Conservation (phyloP, 306 rosid species). For the Heteromeles arbutifolia region DNA sequence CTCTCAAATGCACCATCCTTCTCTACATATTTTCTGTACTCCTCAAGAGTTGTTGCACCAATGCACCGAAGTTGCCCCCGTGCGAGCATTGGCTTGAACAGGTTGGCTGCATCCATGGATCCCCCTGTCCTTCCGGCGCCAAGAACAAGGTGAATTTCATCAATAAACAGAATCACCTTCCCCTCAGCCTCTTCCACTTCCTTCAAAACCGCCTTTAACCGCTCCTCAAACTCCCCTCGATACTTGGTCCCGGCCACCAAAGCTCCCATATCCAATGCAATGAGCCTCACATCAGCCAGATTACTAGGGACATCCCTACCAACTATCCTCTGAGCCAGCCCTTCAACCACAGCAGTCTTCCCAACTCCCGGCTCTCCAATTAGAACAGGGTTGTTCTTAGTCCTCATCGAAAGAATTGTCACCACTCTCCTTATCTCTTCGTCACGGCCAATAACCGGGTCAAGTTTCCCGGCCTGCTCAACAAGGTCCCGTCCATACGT, state of each 20-base stretch:
- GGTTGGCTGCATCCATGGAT: constrained; percentile 95
- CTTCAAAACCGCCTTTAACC: constrained; percentile 76
- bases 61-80: constrained; percentile 89
- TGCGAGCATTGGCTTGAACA: constrained; percentile 94
- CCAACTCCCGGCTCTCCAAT: constrained; percentile 99
- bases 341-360: constrained; percentile 91
- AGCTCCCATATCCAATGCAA: constrained; percentile 95
- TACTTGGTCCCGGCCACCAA: constrained; percentile 79
- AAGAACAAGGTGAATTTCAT: constrained; percentile 85
- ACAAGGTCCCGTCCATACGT: constrained; percentile 84
- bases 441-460: constrained; percentile 84
- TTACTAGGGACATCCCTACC: constrained; percentile 83
- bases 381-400: constrained; percentile 85
- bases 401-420: constrained; percentile 68
- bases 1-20: constrained; percentile 96
- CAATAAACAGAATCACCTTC: constrained; percentile 80
- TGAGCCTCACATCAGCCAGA: constrained; percentile 75
- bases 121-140: constrained; percentile 92
- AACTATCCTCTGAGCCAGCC: constrained; percentile 80
- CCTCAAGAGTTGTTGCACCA: constrained; percentile 90
- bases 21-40: constrained; percentile 89
- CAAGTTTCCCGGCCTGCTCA: constrained; percentile 84
- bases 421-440: constrained; percentile 82
- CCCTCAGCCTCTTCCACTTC: constrained; percentile 94
- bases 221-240: constrained; percentile 85